Evolutionary conservation across 176 grass and related monocot species (phyloP).

Genomic region (Cenchrus americanus): DNA sequence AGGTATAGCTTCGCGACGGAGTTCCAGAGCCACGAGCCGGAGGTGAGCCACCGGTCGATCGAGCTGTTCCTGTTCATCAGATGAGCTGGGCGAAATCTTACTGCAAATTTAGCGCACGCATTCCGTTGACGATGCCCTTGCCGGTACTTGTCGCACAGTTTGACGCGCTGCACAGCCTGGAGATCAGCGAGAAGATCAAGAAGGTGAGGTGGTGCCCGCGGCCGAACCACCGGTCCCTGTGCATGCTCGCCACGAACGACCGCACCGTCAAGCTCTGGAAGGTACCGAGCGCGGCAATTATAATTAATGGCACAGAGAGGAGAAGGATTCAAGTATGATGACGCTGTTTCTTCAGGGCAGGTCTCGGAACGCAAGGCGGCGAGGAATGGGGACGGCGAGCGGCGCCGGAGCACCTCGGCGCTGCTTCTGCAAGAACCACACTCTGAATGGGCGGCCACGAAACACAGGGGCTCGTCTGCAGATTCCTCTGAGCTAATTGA

Average conservation of each 20-base stretch:
- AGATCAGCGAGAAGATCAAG: constrained; percentile 64
- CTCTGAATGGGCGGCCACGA: neutral
- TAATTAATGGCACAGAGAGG: neutral
- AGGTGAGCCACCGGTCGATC: constrained; percentile 30
- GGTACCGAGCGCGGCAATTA: constrained; percentile 31
- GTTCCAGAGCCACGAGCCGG: constrained; percentile 66
- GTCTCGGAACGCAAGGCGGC: constrained; percentile 27
- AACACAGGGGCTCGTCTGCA: neutral
- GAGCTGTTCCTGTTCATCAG: neutral
- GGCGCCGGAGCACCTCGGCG: neutral
- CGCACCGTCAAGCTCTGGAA: constrained; percentile 70
- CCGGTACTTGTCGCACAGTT: constrained; percentile 24
- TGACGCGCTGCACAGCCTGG: constrained; percentile 59
- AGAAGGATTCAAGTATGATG: neutral
- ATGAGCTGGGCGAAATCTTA: neutral
- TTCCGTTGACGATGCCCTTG: neutral
- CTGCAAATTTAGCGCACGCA: neutral
- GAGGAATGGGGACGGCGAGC: neutral
- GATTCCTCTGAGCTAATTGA: neutral
- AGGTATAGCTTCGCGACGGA: constrained; percentile 52
- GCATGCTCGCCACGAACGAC: constrained; percentile 61
- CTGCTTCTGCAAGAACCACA: neutral
- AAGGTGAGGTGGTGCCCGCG: constrained; percentile 55
- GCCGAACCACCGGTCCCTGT: constrained; percentile 47
- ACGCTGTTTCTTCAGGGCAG: constrained; percentile 32